Base-by-base conservation (phyloP, 1,139 yeast species). In the Groenewaldozyma auringiensis region DNA sequence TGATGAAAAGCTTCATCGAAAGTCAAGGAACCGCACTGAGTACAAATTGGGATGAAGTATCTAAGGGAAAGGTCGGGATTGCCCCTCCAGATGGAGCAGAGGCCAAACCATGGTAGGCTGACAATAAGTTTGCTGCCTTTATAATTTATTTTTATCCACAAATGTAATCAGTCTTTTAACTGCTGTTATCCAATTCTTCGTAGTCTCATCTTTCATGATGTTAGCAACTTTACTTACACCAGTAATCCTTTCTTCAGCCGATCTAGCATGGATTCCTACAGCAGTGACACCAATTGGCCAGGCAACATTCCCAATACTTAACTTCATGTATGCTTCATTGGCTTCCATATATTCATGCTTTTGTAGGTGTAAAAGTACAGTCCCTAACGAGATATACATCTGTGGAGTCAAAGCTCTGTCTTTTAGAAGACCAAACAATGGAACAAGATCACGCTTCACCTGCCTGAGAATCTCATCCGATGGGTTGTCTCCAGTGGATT, bases 1-100 rank as follows among this genome's bases (percentile, higher is more conserved):
- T 94, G 97, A 84, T 87, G 94, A 94, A 94, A 67, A 86, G 96
- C 45, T 92, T 78, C 59, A 72, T 79, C n/a, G 96, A 94, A 65
- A 85, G 95, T 55, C 84, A 85, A 54, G 99, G 99, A 17, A 94
- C 98, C 0, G 80, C 94, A 1, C 70, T 94, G 51, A 86, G 95
- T 43, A 94, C 98, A 4, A 84, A 86, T 61, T 94, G 99, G 99
- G 76, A 69, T n/a, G 95, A 87, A 50, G 97, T 95, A 2, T 72
- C 76, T 42, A 70, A 73, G 44, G 79, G 78, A 53, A 72, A 66
- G 32, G 85, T 83, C 46, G 87, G 83, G 54, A 76, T 84, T 2
- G 66, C 75, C 35, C 92, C 96, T 2, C 96, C 96, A 0, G 84
- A 80, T 14, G 70, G 67, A 18, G 56, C 64, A 61, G 78, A 70